These are phyloP conservation scores for Suillus sp. DNA, from an alignment of 768 basidiomycete species.

Conservation along the genomic window DNA sequence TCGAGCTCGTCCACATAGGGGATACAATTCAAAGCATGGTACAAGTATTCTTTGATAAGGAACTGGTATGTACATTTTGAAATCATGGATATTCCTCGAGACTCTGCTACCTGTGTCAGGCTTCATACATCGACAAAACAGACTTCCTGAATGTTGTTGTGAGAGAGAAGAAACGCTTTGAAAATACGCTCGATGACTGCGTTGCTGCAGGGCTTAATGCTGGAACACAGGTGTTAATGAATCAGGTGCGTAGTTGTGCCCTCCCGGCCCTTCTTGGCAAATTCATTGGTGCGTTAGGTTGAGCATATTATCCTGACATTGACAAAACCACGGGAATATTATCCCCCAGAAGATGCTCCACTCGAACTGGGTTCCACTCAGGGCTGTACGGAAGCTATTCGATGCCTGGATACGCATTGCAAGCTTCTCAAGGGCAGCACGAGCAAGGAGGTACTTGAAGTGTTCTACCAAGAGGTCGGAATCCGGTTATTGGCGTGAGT, in stretches of 20 bases:
- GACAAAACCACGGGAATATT: constrained; percentile 87
- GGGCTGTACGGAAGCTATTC: constrained; percentile 89
- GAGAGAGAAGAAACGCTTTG: constrained; percentile 95
- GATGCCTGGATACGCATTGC: constrained; percentile 88
- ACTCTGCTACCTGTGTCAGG: constrained; percentile 41
- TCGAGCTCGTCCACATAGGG: constrained; percentile 95
- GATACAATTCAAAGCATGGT: constrained; percentile 98
- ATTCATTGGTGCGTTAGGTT: constrained; percentile 51
- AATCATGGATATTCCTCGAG: background rate
- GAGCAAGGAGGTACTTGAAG: constrained; percentile 94
- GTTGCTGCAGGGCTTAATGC: constrained; percentile 94
- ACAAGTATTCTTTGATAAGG: constrained; percentile 98
- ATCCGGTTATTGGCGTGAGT: constrained; percentile 82
- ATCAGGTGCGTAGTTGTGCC: constrained; percentile 57
- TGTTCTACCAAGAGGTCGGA: constrained; percentile 97
- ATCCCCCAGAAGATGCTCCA: constrained; percentile 77
- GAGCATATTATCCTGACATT: constrained; percentile 88
- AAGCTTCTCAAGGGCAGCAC: constrained; percentile 90
- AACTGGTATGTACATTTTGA: constrained; percentile 57
- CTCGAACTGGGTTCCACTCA: constrained; percentile 84
- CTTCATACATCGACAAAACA: constrained; percentile 85
- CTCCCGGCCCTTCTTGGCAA: background rate
- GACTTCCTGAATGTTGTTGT: constrained; percentile 94
- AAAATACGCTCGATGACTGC: constrained; percentile 87
- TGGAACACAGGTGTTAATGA: constrained; percentile 95